phyloP scores from a whole-genome alignment of 768 basidiomycete species.

The Suillus alpinus region DNA sequence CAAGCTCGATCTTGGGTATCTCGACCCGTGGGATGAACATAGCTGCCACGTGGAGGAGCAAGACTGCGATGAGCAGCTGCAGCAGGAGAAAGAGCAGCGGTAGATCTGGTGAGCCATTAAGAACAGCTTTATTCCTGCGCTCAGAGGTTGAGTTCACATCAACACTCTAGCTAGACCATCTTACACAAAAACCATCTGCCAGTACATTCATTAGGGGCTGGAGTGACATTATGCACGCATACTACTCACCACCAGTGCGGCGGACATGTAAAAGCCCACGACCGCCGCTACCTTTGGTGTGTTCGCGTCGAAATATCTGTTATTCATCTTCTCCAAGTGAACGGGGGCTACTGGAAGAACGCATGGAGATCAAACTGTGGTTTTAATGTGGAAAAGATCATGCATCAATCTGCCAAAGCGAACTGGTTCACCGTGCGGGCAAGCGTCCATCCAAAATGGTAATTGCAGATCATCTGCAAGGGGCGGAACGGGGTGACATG shows the following conservation, averaged over 20 bases:
- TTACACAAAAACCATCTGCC: constrained; percentile 51
- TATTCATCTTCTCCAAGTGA: constrained; percentile 10
- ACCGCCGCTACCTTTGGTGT: constrained; percentile 62
- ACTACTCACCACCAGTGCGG: constrained; percentile 65
- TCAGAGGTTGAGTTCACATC: neutral
- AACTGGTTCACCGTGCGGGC: neutral
- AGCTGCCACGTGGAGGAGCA: constrained; percentile 57
- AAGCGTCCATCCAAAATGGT: neutral
- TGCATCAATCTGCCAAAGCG: neutral
- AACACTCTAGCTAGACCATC: constrained; percentile 9
- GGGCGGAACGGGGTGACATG: constrained; percentile 1
- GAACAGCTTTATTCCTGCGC: constrained; percentile 70
- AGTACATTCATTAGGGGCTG: constrained; percentile 1
- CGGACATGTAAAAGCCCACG: constrained; percentile 74
- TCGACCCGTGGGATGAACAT: constrained; percentile 47
- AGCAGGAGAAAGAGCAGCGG: constrained; percentile 66
- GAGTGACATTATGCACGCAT: constrained; percentile 3
- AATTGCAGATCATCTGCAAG: neutral
- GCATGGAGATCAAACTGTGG: neutral
- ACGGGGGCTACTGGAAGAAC: neutral
- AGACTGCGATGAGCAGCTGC: constrained; percentile 67
- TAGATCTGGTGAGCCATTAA: constrained; percentile 62
- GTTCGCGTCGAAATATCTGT: constrained; percentile 28
- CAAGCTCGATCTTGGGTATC: constrained; percentile 53
- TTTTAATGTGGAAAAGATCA: neutral